Conservation (phyloP, 2,329 filamentous ascomycete genomes). For the Talaromyces sp. region DNA sequence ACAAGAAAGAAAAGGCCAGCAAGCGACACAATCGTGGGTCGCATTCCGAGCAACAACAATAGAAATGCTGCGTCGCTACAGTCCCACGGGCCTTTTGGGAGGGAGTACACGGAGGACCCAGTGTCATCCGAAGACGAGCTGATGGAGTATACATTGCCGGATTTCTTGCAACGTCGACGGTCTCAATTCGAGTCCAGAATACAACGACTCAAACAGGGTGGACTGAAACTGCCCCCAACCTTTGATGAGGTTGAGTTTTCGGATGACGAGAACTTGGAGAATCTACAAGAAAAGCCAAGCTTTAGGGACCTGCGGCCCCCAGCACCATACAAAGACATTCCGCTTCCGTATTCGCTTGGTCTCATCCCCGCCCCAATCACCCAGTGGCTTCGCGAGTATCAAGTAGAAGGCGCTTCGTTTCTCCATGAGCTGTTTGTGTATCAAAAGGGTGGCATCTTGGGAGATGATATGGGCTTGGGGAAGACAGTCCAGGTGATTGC, state of each 20-base stretch:
- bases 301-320: constrained; percentile 61
- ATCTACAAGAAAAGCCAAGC: constrained; percentile 63
- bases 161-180: constrained; percentile 66
- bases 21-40: constrained; percentile 32
- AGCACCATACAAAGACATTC: constrained; percentile 67
- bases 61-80: constrained; percentile 7
- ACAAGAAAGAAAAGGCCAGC: constrained; percentile 27
- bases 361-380: constrained; percentile 83
- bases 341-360: constrained; percentile 68
- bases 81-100: constrained; percentile 25
- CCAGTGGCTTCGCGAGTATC: constrained; percentile 87
- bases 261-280: constrained; percentile 59
- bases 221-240: constrained; percentile 69
- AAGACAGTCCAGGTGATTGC: constrained; percentile 96
- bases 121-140: constrained; percentile 50
- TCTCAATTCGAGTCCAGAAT: constrained; percentile 61
- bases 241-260: constrained; percentile 73
- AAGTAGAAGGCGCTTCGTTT: constrained; percentile 78
- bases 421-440: constrained; percentile 85
- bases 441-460: constrained; percentile 83
- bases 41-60: constrained; percentile 22
- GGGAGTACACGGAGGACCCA: constrained; percentile 24
- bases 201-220: constrained; percentile 58
- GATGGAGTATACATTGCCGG: constrained; percentile 59
- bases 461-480: constrained; percentile 95